Percentiles rank a stretch among this genome's conserved stretches.
Evolutionary conservation across 768 basidiomycete species (phyloP).

Genomic region (Ramaria sp.): DNA sequence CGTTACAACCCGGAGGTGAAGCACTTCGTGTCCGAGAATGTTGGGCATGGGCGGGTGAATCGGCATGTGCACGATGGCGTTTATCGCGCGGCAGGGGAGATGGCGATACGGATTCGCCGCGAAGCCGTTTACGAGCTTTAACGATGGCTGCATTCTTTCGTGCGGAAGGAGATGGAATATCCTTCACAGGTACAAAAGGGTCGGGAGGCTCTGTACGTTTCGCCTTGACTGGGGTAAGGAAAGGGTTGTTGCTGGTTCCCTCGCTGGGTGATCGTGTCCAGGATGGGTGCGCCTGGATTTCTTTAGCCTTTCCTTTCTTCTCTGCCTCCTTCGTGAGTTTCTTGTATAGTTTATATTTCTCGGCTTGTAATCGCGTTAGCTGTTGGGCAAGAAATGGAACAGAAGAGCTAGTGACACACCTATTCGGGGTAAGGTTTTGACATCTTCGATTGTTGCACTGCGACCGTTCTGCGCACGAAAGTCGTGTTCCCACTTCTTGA

Average conservation of each 20-base stretch:
- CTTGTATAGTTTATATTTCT: slow-evolving; percentile 78
- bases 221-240: slow-evolving; percentile 27
- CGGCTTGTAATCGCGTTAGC: slow-evolving; percentile 31
- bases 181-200: slow-evolving; percentile 27
- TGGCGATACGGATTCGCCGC: slow-evolving; percentile 76
- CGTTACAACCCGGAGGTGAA: slow-evolving; percentile 20
- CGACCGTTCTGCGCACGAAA: slow-evolving; percentile 47
- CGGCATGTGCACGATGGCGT: slow-evolving; percentile 37
- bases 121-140: slow-evolving; percentile 68
- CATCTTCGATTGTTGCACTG: slow-evolving; percentile 60
- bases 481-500: slow-evolving; percentile 68
- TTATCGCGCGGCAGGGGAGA: slow-evolving; percentile 66
- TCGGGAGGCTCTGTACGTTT: slow-evolving; percentile 22
- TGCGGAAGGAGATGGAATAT: not conserved
- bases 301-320: slow-evolving; percentile 17
- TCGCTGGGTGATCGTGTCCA: slow-evolving; percentile 22
- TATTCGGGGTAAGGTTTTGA: slow-evolving; percentile 46
- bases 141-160: slow-evolving; percentile 24
- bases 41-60: slow-evolving; percentile 26
- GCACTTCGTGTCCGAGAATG: slow-evolving; percentile 24
- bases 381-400: not conserved
- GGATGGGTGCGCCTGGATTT: slow-evolving; percentile 20
- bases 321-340: slow-evolving; percentile 43
- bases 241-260: slow-evolving; percentile 28
- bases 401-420: slow-evolving; percentile 33